Conservation (phyloP, 2,329 filamentous ascomycete species). For the Alternaria ventricosa region DNA sequence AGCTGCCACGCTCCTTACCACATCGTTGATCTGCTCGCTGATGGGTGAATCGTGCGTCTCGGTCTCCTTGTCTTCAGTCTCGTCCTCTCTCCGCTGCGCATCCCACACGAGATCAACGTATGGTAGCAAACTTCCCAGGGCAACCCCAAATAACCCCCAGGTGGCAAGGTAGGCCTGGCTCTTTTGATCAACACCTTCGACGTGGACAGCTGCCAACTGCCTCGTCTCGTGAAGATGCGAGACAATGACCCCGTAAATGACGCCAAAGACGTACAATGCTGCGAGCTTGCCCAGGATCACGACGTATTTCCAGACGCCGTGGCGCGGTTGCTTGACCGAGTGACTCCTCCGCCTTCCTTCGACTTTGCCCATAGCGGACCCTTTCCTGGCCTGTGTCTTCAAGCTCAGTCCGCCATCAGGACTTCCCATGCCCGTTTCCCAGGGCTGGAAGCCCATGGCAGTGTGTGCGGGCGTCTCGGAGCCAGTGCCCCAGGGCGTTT, state of each 20-base stretch:
- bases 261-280: conserved; percentile 78
- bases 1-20: conserved; percentile 71
- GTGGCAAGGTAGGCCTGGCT: conserved; percentile 73
- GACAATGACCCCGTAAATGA: conserved; percentile 82
- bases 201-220: conserved; percentile 67
- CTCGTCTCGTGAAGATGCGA: conserved; percentile 77
- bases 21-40: conserved; percentile 75
- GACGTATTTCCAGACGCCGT: conserved; percentile 50
- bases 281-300: conserved; percentile 64
- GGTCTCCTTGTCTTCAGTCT: conserved; percentile 32
- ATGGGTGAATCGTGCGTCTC: conserved; percentile 48
- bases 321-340: conserved; percentile 13
- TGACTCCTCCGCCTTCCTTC: conserved; percentile 7
- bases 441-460: conserved; percentile 21
- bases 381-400: conserved; percentile 24
- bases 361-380: conserved; percentile 2
- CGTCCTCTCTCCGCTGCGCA: conserved; percentile 48
- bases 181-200: conserved; percentile 62
- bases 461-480: conserved; percentile 67
- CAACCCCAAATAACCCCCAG: conserved; percentile 83
- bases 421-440: conserved; percentile 32
- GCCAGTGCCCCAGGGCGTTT: conserved; percentile 80
- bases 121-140: conserved; percentile 79
- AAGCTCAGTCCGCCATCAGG: conserved; percentile 36
- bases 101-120: conserved; percentile 83